Percentiles rank a stretch among this genome's conserved stretches.
Conservation (phyloP, 768 basidiomycete genomes). For the Russula sp. region DNA sequence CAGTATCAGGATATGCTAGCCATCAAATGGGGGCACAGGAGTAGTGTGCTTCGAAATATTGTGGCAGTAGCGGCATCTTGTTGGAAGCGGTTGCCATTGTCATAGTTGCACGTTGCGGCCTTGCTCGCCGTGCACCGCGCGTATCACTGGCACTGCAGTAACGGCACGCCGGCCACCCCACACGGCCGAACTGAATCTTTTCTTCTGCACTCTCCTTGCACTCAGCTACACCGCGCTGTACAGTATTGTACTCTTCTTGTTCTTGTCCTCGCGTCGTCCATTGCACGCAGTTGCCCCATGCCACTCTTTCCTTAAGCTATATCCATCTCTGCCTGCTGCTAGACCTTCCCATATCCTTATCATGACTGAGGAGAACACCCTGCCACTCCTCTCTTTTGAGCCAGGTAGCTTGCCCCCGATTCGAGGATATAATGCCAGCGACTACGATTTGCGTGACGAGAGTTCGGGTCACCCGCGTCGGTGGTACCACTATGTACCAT, state of each 20-base stretch:
- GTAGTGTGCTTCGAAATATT: no score
- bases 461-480: slow-evolving; percentile 5
- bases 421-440: neutral
- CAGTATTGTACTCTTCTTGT: neutral
- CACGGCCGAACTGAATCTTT: no score
- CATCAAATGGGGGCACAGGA: no score
- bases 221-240: neutral
- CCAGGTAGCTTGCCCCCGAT: slow-evolving; percentile 3
- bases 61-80: no score
- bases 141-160: no score
- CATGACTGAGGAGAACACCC: neutral
- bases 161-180: no score
- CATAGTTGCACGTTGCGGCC: no score
- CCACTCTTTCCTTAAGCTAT: neutral
- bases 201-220: no score
- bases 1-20: no score
- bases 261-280: neutral
- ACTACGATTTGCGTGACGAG: slow-evolving; percentile 14
- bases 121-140: no score
- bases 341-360: neutral
- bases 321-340: neutral
- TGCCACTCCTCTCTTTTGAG: slow-evolving; percentile 12
- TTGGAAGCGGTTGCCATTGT: no score
- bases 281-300: neutral
- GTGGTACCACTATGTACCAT: slow-evolving; percentile 21